Percentiles rank a stretch among this genome's conserved stretches.
These are phyloP conservation scores for Verticillium longisporum DNA, from an alignment of 2,329 filamentous ascomycete species.

Conservation along the genomic window DNA sequence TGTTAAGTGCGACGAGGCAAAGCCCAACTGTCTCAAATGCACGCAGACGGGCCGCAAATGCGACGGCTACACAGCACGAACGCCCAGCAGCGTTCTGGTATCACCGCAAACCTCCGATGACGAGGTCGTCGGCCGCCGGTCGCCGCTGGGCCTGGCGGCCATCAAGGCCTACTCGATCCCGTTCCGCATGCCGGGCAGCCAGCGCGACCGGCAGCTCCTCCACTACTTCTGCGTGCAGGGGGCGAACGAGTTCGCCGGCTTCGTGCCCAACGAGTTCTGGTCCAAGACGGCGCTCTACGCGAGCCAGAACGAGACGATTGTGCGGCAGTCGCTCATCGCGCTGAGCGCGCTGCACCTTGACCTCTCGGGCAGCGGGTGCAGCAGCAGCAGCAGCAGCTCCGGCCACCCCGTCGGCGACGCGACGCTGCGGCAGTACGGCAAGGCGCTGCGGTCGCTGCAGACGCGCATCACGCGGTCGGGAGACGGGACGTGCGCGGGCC, in stretches of 20 bases:
- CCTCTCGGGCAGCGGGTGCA: background rate
- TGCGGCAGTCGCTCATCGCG: slow-evolving; percentile 9
- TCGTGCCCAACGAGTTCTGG: slow-evolving; percentile 9
- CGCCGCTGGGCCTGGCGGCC: background rate
- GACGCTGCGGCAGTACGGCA: slow-evolving; percentile 3
- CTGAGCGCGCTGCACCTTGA: slow-evolving; percentile 9
- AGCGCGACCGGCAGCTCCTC: slow-evolving; percentile 10
- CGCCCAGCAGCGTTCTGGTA: background rate
- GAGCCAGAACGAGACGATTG: slow-evolving; percentile 7
- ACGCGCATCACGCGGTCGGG: slow-evolving; percentile 3
- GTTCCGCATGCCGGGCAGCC: slow-evolving; percentile 10
- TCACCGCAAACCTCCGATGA: too few species aligned
- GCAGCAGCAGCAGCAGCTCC: too few species aligned
- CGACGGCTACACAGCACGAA: slow-evolving; percentile 40
- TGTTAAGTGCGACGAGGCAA: slow-evolving; percentile 50
- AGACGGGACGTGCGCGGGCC: background rate
- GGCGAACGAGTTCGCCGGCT: slow-evolving; percentile 8
- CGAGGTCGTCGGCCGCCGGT: background rate
- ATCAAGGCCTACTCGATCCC: slow-evolving; percentile 9
- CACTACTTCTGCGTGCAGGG: slow-evolving; percentile 11
- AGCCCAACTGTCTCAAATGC: slow-evolving; percentile 45
- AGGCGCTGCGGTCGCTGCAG: slow-evolving; percentile 6
- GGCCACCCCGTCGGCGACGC: background rate
- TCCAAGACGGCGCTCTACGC: slow-evolving; percentile 5
- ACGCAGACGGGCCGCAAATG: slow-evolving; percentile 48